Evolutionary conservation across 2,329 filamentous ascomycete species (phyloP), one percentile per base, ranked within the genome.

Genomic region (Aureobasidium vineae): DNA sequence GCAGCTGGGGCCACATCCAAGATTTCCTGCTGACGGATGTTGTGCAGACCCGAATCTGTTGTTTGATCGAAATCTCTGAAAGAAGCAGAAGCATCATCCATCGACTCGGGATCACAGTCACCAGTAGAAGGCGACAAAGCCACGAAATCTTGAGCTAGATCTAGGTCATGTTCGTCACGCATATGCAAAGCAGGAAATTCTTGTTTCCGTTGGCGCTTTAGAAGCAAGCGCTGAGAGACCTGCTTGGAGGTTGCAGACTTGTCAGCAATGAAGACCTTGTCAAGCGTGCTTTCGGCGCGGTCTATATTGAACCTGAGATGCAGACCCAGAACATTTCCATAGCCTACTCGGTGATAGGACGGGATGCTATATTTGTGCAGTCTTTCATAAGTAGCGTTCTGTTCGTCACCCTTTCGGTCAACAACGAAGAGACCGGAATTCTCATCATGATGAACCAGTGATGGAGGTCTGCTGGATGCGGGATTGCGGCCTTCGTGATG

Each of bases 371-470:
- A 90, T 41, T 85, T 86, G 74, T 97, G 87, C 45, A 90, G 83
- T 33, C 85, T 84, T 1, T 90, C 91, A 75, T 93, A 97, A 31
- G 84, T 84, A 52, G 89, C 76, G 70, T 95, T 92, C 56, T 92
- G 83, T 5, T 83, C 80, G 72, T 98, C 94, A 0, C 94, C 93
- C 72, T 86, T 87, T 49, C 81, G 86, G 76, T 98, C 94, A 61
- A 90, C 72, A 52, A 86, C 72, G 74, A 86, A 93, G 3, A 83
- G 73, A 45, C 72, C 74, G 57, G 71, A 67, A 31, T 21, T 41
- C 1, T 47, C 23, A n/a, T 52, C 13, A 19, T 53, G 47, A 2
- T 33, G 60, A 19, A 28, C 13, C 10, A 38, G 31, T 33, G 31
- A 28, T 10, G 47, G 5, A 15, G 52, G 13, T 15, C 23, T 19